Evolutionary conservation across 2,329 filamentous ascomycete species (phyloP).

Genomic region (Neofusicoccum sp.): DNA sequence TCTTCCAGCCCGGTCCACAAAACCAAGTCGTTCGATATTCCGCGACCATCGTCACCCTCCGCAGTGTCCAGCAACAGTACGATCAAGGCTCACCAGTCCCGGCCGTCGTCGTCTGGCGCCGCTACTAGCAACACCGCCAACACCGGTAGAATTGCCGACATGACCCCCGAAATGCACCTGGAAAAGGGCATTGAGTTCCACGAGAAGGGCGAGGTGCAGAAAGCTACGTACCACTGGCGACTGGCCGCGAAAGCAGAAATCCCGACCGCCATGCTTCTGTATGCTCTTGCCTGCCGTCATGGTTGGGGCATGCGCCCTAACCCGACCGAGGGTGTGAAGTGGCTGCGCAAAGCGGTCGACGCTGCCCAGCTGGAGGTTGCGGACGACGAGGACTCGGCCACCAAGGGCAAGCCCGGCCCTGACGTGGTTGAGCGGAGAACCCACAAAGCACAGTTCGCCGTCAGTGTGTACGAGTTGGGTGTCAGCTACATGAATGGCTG

Average conservation of each 20-base stretch:
- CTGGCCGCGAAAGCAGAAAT: conserved; percentile 82
- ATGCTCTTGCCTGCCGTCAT: conserved; percentile 90
- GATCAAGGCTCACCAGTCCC: conserved; percentile 32
- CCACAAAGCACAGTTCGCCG: conserved; percentile 86
- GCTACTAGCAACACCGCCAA: conserved; percentile 3
- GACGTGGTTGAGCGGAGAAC: conserved; percentile 73
- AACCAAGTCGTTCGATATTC: conserved; percentile 24
- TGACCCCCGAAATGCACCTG: conserved; percentile 84
- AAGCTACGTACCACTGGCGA: conserved; percentile 94
- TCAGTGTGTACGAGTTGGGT: conserved; percentile 94
- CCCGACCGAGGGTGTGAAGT: conserved; percentile 82
- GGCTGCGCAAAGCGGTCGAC: conserved; percentile 89
- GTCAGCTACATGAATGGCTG: conserved; percentile 98
- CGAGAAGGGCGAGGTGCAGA: conserved; percentile 80
- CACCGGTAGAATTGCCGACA: conserved; percentile 55
- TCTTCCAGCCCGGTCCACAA: background rate
- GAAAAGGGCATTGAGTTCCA: conserved; percentile 87
- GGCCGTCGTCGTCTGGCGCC: conserved; percentile 13
- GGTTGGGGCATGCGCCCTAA: conserved; percentile 98
- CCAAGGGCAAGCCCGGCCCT: conserved; percentile 57
- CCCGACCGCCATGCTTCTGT: conserved; percentile 92
- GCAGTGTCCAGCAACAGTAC: conserved; percentile 45
- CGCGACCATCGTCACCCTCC: conserved; percentile 30
- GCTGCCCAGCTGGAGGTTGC: conserved; percentile 77
- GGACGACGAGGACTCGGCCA: conserved; percentile 69